Evolutionary conservation across 2,329 filamentous ascomycete species (phyloP).

Genomic region (Aureobasidium sp.): DNA sequence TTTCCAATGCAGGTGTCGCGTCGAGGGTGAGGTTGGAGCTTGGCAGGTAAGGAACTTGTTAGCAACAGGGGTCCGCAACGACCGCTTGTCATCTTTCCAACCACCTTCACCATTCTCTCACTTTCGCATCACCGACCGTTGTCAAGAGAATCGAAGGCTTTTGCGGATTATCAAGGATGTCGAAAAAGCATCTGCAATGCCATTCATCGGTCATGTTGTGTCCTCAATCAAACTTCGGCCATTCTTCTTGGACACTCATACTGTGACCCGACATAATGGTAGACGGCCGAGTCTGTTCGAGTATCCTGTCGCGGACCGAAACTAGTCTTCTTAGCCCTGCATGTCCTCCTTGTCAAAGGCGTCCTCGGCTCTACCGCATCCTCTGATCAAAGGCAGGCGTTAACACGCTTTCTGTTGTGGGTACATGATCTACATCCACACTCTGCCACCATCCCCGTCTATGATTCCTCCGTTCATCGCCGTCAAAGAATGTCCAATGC

Average conservation of each 20-base stretch:
- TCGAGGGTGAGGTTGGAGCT: background rate
- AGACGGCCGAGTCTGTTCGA: background rate
- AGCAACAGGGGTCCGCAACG: background rate
- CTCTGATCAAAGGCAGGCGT: background rate
- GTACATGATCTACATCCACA: slow-evolving; percentile 7
- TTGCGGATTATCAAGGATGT: too few relatives aligned
- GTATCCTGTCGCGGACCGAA: background rate
- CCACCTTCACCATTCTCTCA: background rate
- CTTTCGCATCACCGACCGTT: background rate
- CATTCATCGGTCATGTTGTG: background rate
- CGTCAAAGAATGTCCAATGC: background rate
- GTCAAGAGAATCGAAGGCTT: background rate
- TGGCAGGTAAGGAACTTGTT: background rate
- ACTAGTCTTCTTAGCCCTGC: slow-evolving; percentile 2
- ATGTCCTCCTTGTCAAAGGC: background rate
- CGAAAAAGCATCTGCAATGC: background rate
- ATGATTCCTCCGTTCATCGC: background rate
- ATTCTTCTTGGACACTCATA: background rate
- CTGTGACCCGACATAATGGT: slow-evolving; percentile 1
- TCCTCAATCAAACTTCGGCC: background rate
- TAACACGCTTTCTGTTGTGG: slow-evolving; percentile 5
- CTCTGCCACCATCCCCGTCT: background rate
- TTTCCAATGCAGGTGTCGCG: background rate
- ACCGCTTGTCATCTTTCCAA: background rate
- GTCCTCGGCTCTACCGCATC: background rate